Evolutionary conservation across 2,329 filamentous ascomycete genomes (phyloP), one percentile per base, ranked within the genome.

Genomic region (Colletotrichum musae): DNA sequence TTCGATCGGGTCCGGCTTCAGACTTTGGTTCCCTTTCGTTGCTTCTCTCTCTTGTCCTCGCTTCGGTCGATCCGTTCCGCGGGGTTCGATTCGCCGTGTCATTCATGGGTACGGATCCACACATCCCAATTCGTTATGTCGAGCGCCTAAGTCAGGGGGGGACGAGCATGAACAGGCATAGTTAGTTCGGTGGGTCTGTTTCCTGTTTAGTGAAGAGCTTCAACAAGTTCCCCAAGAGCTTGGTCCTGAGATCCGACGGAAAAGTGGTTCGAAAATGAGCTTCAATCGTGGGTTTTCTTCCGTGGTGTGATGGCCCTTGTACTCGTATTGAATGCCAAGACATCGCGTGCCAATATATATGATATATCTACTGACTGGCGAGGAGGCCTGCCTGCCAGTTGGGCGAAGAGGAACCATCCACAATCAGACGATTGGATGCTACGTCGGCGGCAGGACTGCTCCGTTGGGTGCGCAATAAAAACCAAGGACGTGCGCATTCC

Each of bases 121-220:
- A 21, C n/a, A 21, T 12, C 47, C 13, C n/a, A 21, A 24, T 18
- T 50, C 47, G 18, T 26, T 7, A 43, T 6, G 10, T 5, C 41
- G 24, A 50, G 47, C 47, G 21, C 47, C 18, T 4, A 50, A 21
- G 47, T 50, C 47, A 50, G 21, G 47, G 47, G 18, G 6, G 4
- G 9, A 21, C 18, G 18, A 10, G 36, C 58, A 15, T 43, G 45
- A 62, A 21, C 58, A 52, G 57, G 64, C 64, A 57, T 67, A 62
- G 36, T 53, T 53, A 64, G 52, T 58, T 63, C 43, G 47, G 64
- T 63, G 58, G 64, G 32, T 45, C 58, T 53, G 64, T 68, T 68
- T 63, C 64, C 59, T 63, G 45, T 68, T 68, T 47, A 68, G 45
- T 68, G 63, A 28, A 58, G 52, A 64, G 64, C 21, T 36, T 47